phyloP scores from a whole-genome alignment of 352 stramenopile species.

The Phytophthora kernoviae region DNA sequence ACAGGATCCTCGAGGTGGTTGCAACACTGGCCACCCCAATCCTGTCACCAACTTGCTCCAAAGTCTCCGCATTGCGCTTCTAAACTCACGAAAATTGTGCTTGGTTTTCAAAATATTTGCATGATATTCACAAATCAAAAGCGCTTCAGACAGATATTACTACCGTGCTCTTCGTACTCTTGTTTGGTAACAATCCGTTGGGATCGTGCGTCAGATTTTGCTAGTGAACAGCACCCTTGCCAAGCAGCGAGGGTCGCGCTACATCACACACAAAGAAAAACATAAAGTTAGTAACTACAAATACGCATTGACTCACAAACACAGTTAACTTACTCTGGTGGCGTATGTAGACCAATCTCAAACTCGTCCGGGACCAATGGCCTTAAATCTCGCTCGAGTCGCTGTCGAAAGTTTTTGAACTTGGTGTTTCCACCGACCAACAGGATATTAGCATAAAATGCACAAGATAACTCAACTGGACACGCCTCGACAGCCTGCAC shows the following conservation, averaged over 20 bases:
- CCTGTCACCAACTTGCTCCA: no score
- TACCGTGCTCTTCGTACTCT: slow-evolving; percentile 82
- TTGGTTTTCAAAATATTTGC: not conserved
- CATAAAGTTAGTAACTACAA: slow-evolving; percentile 6
- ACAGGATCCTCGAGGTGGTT: no score
- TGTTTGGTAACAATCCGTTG: slow-evolving; percentile 60
- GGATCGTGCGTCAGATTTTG: slow-evolving; percentile 23
- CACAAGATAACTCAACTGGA: slow-evolving; percentile 63
- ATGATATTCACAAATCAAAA: slow-evolving; percentile 21
- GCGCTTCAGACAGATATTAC: slow-evolving; percentile 57
- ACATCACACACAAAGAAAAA: slow-evolving; percentile 6
- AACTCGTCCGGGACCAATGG: slow-evolving; percentile 62
- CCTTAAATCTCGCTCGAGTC: slow-evolving; percentile 69
- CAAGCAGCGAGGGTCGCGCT: slow-evolving; percentile 65
- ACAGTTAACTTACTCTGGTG: slow-evolving; percentile 64
- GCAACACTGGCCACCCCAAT: no score
- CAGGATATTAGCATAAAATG: slow-evolving; percentile 88
- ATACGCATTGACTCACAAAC: no score
- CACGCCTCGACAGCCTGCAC: slow-evolving; percentile 84
- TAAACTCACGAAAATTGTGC: no score
- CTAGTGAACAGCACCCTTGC: slow-evolving; percentile 62
- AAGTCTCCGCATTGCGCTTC: no score
- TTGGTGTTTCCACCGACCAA: slow-evolving; percentile 90
- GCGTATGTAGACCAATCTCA: slow-evolving; percentile 40
- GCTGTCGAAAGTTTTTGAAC: slow-evolving; percentile 80